Base-by-base conservation (phyloP, 495 filamentous ascomycete species). In the Glutinoglossum americanum region DNA sequence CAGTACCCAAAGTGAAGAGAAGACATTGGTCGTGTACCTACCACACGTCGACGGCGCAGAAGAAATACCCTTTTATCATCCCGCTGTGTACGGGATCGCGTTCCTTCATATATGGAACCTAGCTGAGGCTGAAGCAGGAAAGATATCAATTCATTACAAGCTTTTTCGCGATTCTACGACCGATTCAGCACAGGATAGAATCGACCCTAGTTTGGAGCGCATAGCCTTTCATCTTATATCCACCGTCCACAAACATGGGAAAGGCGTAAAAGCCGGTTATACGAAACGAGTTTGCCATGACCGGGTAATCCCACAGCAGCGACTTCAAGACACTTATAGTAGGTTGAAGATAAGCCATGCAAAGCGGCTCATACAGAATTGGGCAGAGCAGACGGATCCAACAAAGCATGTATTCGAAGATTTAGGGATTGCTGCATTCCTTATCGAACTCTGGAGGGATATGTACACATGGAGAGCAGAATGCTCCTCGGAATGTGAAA, bases 401-500 rank as follows among this genome's bases (percentile, higher is more conserved):
- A 74, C 73, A 23, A 97, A 96, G 66, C 88, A 97, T 68, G 86
- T 96, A 8, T 94, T 94, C 67, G 92, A 97, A 66, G 89, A 97
- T 66, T 69, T 98, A 21, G 72, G 80, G n/a, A 93, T 97, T 59
- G 83, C 93, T 0, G 87, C 92, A 10, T 97, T 97, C 64, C 69
- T 98, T 41, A 83, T 97, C 32, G 90, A 94, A 73, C 73, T 96
- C 10, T 98, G 93, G 92, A 68, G 73, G 55, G 77, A 83, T 59
- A 92, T 95, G 82, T 96, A 97, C 64, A 69, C 15, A 27, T 23
- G 4, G n/a, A 45, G 4, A 10, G 17, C n/a, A 19, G 41, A 45
- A 19, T 5, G 0, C 17, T 45, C 17, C 41, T 10, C 41, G 13
- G 41, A 45, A 23, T 23, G 3, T 45, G 5, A n/a, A 21, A 4